phyloP scores from a whole-genome alignment of 352 stramenopile genomes.

The Pythium monospermum region DNA sequence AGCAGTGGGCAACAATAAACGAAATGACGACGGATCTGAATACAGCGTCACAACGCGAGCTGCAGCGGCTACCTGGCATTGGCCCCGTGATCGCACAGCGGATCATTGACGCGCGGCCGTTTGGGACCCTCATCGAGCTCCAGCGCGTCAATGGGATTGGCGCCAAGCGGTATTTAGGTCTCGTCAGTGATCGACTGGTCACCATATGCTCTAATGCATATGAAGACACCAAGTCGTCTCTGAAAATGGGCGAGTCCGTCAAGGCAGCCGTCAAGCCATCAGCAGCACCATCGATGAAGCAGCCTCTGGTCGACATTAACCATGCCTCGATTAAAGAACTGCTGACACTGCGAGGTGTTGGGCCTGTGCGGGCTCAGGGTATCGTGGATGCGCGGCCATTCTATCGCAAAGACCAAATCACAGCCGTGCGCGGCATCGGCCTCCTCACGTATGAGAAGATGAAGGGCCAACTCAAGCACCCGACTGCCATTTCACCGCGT shows the following conservation, averaged over 20 bases:
- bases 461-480: slow-evolving; percentile 14
- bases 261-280: neutral
- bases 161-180: slow-evolving; percentile 11
- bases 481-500: neutral
- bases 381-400: slow-evolving; percentile 51
- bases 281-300: neutral
- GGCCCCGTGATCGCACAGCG: slow-evolving; percentile 30
- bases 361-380: slow-evolving; percentile 27
- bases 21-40: slow-evolving; percentile 30
- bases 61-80: slow-evolving; percentile 39
- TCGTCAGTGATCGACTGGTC: slow-evolving; percentile 8
- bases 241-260: neutral
- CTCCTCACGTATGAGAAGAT: slow-evolving; percentile 38
- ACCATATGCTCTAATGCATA: neutral
- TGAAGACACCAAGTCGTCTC: neutral
- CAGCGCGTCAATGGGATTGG: slow-evolving; percentile 43
- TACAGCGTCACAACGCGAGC: slow-evolving; percentile 23
- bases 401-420: slow-evolving; percentile 37
- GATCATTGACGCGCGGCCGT: slow-evolving; percentile 43
- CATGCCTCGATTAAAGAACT: slow-evolving; percentile 33
- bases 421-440: slow-evolving; percentile 44
- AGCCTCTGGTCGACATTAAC: slow-evolving; percentile 39
- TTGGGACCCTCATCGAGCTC: slow-evolving; percentile 32
- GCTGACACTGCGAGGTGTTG: slow-evolving; percentile 34
- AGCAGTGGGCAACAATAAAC: too few species aligned